Percentiles rank a stretch among this genome's conserved stretches.
These are phyloP conservation scores for Holtermannia corniformis DNA, from an alignment of 768 basidiomycete species.

Conservation along the genomic window DNA sequence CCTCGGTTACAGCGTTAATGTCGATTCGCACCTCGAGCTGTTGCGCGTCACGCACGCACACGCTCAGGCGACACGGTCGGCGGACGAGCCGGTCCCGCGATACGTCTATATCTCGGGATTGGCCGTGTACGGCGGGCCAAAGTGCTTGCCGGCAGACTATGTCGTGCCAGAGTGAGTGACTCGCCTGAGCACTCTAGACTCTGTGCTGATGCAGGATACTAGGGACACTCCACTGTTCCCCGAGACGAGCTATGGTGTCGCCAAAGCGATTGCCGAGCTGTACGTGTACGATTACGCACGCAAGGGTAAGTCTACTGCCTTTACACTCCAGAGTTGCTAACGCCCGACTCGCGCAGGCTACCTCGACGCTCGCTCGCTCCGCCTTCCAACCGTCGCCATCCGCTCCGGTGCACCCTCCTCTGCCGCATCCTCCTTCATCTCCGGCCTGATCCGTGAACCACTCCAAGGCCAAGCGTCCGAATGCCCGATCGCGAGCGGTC, in stretches of 20 bases:
- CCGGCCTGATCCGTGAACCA: constrained; percentile 41
- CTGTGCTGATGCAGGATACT: not conserved
- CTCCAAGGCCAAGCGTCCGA: constrained; percentile 30
- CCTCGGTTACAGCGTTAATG: constrained; percentile 45
- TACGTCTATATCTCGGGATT: constrained; percentile 39
- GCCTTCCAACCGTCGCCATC: constrained; percentile 39
- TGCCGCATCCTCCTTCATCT: constrained; percentile 42
- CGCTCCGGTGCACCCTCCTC: constrained; percentile 40
- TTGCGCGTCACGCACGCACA: constrained; percentile 29
- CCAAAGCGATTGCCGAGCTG: constrained; percentile 39
- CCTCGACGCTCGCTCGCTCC: constrained; percentile 37
- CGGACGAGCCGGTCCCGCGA: constrained; percentile 21
- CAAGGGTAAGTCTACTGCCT: constrained; percentile 22
- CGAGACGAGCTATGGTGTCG: constrained; percentile 38
- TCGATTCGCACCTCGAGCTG: constrained; percentile 37
- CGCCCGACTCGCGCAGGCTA: constrained; percentile 20
- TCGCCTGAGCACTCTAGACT: not conserved
- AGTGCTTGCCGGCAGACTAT: constrained; percentile 26
- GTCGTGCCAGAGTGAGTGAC: constrained; percentile 34
- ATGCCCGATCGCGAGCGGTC: constrained; percentile 33
- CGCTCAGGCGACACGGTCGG: constrained; percentile 9
- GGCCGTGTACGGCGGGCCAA: constrained; percentile 39
- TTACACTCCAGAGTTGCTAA: not conserved
- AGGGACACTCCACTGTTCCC: constrained; percentile 39
- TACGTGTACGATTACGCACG: constrained; percentile 41